phyloP scores from a whole-genome alignment of 306 rosid genomes.

The Gastrolobium villosum region DNA sequence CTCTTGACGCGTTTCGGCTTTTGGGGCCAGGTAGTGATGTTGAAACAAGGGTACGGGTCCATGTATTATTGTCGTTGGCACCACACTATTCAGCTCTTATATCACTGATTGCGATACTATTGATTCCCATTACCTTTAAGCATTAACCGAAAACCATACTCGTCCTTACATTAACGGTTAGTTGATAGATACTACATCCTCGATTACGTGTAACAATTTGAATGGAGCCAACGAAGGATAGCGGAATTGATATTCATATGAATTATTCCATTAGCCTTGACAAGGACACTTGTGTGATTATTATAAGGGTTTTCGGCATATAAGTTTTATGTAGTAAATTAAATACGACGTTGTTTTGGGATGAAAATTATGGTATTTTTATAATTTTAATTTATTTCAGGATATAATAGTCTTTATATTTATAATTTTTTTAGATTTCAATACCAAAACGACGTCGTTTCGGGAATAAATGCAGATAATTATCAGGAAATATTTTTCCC shows the following conservation, averaged over 20 bases:
- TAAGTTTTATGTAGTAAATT: too few relatives aligned
- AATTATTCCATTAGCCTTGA: background rate
- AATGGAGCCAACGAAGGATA: slow-evolving; percentile 5
- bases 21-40: background rate
- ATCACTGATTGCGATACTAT: slow-evolving; percentile 22
- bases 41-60: slow-evolving; percentile 25
- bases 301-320: too few relatives aligned
- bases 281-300: background rate
- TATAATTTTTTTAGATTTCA: too few relatives aligned
- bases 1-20: background rate
- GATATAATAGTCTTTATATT: too few relatives aligned
- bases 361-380: too few relatives aligned
- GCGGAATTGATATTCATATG: background rate
- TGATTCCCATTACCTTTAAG: slow-evolving; percentile 27
- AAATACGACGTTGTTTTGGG: too few relatives aligned
- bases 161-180: slow-evolving; percentile 18
- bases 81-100: background rate
- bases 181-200: background rate
- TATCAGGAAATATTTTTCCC: too few relatives aligned
- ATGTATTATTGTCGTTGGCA: slow-evolving; percentile 20
- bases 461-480: too few relatives aligned
- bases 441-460: too few relatives aligned
- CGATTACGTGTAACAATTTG: slow-evolving; percentile 5
- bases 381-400: too few relatives aligned
- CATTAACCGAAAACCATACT: slow-evolving; percentile 34